Percentiles rank a stretch among this genome's conserved stretches.
phyloP scores from a whole-genome alignment of 768 basidiomycete species.

The Pleurotus citrinopileatus region DNA sequence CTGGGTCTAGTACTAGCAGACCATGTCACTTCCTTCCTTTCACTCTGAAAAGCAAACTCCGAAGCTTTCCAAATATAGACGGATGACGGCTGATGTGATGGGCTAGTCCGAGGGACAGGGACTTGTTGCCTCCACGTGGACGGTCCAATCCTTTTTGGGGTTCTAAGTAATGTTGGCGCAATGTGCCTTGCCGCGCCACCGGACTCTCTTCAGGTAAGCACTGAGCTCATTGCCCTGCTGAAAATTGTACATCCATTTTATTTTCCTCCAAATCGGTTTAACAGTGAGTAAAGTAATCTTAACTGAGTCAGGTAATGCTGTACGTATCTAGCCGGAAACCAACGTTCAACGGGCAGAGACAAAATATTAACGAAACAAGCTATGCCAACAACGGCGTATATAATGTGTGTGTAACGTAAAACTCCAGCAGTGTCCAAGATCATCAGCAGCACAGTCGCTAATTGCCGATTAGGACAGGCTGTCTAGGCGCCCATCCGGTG shows the following conservation, averaged over 20 bases:
- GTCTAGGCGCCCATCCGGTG: conserved; percentile 45
- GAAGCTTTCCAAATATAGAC: conserved; percentile 5
- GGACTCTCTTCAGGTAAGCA: not conserved
- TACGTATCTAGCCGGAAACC: not conserved
- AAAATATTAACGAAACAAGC: conserved; percentile 10
- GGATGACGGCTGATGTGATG: conserved; percentile 8
- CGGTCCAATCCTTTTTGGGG: conserved; percentile 9
- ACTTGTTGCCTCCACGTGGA: conserved; percentile 3
- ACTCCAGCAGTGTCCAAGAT: conserved; percentile 9
- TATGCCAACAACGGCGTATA: conserved; percentile 10
- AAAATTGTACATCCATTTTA: no score
- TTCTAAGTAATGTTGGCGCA: conserved; percentile 7
- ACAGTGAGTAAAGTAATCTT: conserved; percentile 8
- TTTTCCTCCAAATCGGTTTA: not conserved
- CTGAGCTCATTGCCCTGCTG: not conserved
- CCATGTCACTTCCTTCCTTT: not conserved
- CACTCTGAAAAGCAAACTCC: not conserved
- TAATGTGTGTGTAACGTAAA: conserved; percentile 16
- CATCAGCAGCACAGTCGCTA: conserved; percentile 5
- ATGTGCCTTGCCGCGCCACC: conserved; percentile 6
- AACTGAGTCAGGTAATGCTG: not conserved
- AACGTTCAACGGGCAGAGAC: not conserved
- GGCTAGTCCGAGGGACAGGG: conserved; percentile 11
- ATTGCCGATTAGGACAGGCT: conserved; percentile 37
- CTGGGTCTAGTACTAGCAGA: no score